These are phyloP conservation scores for Coleophoma eucalyptorum DNA, from an alignment of 2,329 filamentous ascomycete species.

Conservation along the genomic window DNA sequence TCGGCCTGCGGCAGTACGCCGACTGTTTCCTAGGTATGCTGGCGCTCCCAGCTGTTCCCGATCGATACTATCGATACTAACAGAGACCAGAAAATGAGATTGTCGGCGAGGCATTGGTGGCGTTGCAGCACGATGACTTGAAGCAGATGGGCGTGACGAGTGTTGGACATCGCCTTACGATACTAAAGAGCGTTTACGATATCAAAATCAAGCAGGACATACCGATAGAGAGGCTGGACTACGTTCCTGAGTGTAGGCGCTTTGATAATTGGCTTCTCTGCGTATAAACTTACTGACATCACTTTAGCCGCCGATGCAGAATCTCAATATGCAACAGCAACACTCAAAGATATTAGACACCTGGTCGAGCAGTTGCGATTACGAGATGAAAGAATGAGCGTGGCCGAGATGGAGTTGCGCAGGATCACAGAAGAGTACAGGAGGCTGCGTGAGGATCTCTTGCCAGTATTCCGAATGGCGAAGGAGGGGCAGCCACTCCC, in stretches of 20 bases:
- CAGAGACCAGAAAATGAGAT: slow-evolving; percentile 78
- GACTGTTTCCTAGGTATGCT: slow-evolving; percentile 75
- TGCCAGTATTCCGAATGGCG: slow-evolving; percentile 83
- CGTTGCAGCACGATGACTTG: slow-evolving; percentile 85
- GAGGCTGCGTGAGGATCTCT: slow-evolving; percentile 82
- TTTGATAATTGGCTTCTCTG: neutral
- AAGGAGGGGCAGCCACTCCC: slow-evolving; percentile 92
- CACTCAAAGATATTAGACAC: slow-evolving; percentile 87
- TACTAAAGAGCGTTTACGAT: slow-evolving; percentile 94
- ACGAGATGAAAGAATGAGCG: slow-evolving; percentile 84
- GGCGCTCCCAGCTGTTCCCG: slow-evolving; percentile 1
- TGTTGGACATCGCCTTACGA: slow-evolving; percentile 90
- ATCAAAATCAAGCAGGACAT: slow-evolving; percentile 93
- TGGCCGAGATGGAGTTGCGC: slow-evolving; percentile 79
- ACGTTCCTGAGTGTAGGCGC: slow-evolving; percentile 81
- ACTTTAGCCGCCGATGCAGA: slow-evolving; percentile 79
- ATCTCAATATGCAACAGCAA: slow-evolving; percentile 79
- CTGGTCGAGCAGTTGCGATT: slow-evolving; percentile 86
- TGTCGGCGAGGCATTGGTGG: slow-evolving; percentile 84
- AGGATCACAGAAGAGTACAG: slow-evolving; percentile 85
- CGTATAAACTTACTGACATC: slow-evolving; percentile 14
- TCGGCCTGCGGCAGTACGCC: slow-evolving; percentile 80
- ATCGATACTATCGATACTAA: slow-evolving; percentile 17
- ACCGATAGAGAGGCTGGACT: slow-evolving; percentile 87
- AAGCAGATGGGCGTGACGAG: slow-evolving; percentile 93